Conservation (phyloP, 1,284 basidiomycete species). For the Tilletia caries region DNA sequence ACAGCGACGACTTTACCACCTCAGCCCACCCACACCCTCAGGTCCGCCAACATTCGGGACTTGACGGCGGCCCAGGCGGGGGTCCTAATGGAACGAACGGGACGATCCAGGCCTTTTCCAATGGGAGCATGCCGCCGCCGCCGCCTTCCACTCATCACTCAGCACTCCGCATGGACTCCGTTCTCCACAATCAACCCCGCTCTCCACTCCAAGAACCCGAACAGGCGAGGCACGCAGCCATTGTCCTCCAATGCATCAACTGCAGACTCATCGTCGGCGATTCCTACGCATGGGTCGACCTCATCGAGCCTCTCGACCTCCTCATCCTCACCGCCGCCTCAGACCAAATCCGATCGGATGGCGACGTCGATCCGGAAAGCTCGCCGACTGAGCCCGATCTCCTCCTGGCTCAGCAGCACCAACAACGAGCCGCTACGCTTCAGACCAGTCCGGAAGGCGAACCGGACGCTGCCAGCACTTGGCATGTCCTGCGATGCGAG, state of each 20-base stretch:
- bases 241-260: background rate
- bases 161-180: background rate
- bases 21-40: background rate
- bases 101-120: too few relatives aligned
- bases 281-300: background rate
- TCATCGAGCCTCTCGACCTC: constrained; percentile 1
- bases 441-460: background rate
- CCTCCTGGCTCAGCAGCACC: background rate
- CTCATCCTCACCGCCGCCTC: background rate
- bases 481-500: background rate
- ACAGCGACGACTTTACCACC: background rate
- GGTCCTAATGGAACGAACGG: too few relatives aligned
- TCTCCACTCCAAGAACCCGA: background rate
- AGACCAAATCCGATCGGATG: background rate
- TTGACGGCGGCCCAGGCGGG: too few relatives aligned
- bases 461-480: background rate
- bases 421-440: background rate
- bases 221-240: background rate
- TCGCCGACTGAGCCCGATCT: background rate
- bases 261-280: constrained; percentile 2
- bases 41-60: too few relatives aligned
- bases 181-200: background rate
- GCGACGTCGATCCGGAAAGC: background rate
- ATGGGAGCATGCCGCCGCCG: too few relatives aligned
- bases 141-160: too few relatives aligned